Base-by-base conservation (phyloP, 2,329 filamentous ascomycete genomes). In the Colletotrichum liriopes region DNA sequence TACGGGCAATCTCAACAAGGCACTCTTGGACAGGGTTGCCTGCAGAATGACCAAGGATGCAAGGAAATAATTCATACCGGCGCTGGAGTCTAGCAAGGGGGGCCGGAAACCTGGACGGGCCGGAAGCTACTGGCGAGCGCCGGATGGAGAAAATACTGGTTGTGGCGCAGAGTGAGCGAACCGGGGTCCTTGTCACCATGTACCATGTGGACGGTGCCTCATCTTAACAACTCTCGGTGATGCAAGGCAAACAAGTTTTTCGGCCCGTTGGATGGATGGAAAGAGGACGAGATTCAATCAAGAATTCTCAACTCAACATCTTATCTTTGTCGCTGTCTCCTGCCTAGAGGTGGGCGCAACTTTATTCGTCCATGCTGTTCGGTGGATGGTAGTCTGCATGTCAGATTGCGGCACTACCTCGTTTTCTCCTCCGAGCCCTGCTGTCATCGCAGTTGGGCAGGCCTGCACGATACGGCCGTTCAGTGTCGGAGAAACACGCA, bases 51-150 rank as follows among this genome's bases (percentile, higher is more conserved):
- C n/a, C 52, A 69, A 54, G 65, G 41, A 62, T 51, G 7, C 4
- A 71, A 54, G 65, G 29, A 55, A 68, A 43, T 45, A 39, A 37
- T 47, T 37, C 47, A 26, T 52, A 37, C 65, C 62, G 54, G 65
- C 69, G 59, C 29, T 54, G 65, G 39, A 49, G 52, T 59, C 59
- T 63, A 49, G 58, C 59, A 72, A 39, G 69, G 69, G 65, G n/a
- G 20, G 47, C 23, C 26, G 32, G 43, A 32, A 55, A 32, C 45
- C 65, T 54, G 59, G 59, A 45, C 65, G 65, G 69, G 58, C 69
- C 65, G 69, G 65, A 69, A n/a, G 23, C 49, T 71, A 59, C 39
- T 69, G 65, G 65, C 69, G 39, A 72, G 59, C 32, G 56, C 54
- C 51, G 59, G 52, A 26, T 52, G 59, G 65, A 59, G 37, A 59